phyloP scores from a whole-genome alignment of 768 basidiomycete species.

The Mycena vulgaris region DNA sequence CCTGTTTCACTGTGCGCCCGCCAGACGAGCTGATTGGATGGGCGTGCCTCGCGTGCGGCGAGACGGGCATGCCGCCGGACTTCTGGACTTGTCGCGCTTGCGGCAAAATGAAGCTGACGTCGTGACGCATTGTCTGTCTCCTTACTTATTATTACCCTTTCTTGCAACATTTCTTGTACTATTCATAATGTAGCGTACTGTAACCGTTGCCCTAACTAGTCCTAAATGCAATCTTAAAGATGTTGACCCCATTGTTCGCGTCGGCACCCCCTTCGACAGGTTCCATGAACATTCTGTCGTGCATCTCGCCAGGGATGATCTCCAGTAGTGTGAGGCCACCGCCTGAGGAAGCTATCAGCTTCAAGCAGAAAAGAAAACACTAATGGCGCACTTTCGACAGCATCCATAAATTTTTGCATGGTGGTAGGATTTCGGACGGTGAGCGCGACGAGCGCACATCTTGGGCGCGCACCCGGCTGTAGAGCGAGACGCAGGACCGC shows the following conservation, averaged over 20 bases:
- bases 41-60: slow-evolving; percentile 77
- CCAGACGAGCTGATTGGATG: slow-evolving; percentile 50
- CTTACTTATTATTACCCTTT: too few relatives aligned
- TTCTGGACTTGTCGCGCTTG: slow-evolving; percentile 86
- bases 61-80: slow-evolving; percentile 71
- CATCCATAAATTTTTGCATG: slow-evolving; percentile 56
- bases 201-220: slow-evolving; percentile 3
- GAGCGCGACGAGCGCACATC: slow-evolving; percentile 63
- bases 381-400: slow-evolving; percentile 41
- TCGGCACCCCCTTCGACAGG: slow-evolving; percentile 50
- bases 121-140: neutral
- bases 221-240: slow-evolving; percentile 57
- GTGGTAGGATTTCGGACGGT: slow-evolving; percentile 74
- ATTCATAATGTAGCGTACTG: slow-evolving; percentile 3
- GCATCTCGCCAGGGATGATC: slow-evolving; percentile 41
- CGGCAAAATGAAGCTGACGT: slow-evolving; percentile 69
- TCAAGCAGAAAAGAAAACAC: neutral
- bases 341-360: slow-evolving; percentile 20
- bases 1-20: slow-evolving; percentile 65
- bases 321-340: slow-evolving; percentile 45
- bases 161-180: neutral
- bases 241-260: slow-evolving; percentile 56
- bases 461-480: slow-evolving; percentile 36
- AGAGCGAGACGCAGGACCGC: slow-evolving; percentile 64
- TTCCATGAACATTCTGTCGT: slow-evolving; percentile 43